Conservation (phyloP, 176 grass and related monocot species). For the Eremochloa ophiuroides region DNA sequence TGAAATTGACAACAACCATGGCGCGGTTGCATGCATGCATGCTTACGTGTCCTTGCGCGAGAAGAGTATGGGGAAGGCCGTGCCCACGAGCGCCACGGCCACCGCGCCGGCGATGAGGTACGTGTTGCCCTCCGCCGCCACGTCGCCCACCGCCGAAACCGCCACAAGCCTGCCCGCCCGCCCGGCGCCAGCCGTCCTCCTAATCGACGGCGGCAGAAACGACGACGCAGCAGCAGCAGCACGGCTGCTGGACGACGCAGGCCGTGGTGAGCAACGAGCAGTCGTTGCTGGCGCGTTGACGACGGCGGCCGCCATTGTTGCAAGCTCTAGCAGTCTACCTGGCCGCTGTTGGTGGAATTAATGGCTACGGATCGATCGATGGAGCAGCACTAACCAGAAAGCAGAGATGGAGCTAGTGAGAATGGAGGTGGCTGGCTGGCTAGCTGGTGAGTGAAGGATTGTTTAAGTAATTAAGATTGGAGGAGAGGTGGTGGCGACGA, state of each 20-base stretch:
- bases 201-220: background rate
- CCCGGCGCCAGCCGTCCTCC: background rate
- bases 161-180: slow-evolving; percentile 26
- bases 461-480: no score
- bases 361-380: no score
- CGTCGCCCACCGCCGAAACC: slow-evolving; percentile 56
- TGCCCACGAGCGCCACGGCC: slow-evolving; percentile 73
- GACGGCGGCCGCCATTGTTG: background rate
- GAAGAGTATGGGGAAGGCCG: slow-evolving; percentile 90
- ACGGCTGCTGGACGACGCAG: background rate
- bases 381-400: no score
- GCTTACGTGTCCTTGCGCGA: slow-evolving; percentile 78
- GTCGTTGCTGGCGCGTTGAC: background rate
- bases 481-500: no score
- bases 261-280: background rate
- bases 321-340: no score
- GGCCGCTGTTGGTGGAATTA: no score
- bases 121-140: slow-evolving; percentile 69
- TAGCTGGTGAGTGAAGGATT: no score
- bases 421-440: no score
- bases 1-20: no score
- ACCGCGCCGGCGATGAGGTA: slow-evolving; percentile 87
- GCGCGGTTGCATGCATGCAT: no score
- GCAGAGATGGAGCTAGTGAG: no score
- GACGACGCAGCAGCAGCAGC: background rate